Conservation (phyloP, 83 land plant genomes). For the Diphasiastrum complanatum region DNA sequence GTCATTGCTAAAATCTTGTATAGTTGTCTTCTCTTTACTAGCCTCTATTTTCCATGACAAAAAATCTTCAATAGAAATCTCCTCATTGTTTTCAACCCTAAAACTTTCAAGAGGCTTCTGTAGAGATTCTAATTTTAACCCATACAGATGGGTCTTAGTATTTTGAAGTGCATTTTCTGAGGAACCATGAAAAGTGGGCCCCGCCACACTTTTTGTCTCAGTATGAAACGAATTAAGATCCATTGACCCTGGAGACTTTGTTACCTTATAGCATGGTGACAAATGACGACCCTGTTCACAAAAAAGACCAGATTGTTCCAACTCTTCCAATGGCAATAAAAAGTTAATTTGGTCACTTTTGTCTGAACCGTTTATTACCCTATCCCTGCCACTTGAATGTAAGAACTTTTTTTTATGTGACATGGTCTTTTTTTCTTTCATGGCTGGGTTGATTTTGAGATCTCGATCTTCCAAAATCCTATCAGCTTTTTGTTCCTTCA, state of each 20-base stretch:
- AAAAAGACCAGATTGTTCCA: slow-evolving; percentile 51
- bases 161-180: neutral
- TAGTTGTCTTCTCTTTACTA: slow-evolving; percentile 8
- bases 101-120: slow-evolving; percentile 39
- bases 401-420: neutral
- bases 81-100: slow-evolving; percentile 27
- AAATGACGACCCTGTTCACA: slow-evolving; percentile 50
- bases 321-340: slow-evolving; percentile 36
- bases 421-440: neutral
- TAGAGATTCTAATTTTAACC: slow-evolving; percentile 18
- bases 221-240: neutral
- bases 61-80: slow-evolving; percentile 50
- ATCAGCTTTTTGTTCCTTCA: neutral
- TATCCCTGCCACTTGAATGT: neutral
- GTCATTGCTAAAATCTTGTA: slow-evolving; percentile 43
- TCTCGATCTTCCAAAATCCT: neutral
- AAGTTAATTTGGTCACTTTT: slow-evolving; percentile 22
- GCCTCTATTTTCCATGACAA: slow-evolving; percentile 53
- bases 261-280: slow-evolving; percentile 44
- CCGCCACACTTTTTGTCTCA: neutral
- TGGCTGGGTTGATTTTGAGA: too few relatives aligned
- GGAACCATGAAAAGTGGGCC: neutral
- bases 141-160: slow-evolving; percentile 2
- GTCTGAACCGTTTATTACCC: slow-evolving; percentile 1
- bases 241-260: neutral